Evolutionary conservation across 73 alveolate species (phyloP).

Genomic region (Tetrahymena borealis): DNA sequence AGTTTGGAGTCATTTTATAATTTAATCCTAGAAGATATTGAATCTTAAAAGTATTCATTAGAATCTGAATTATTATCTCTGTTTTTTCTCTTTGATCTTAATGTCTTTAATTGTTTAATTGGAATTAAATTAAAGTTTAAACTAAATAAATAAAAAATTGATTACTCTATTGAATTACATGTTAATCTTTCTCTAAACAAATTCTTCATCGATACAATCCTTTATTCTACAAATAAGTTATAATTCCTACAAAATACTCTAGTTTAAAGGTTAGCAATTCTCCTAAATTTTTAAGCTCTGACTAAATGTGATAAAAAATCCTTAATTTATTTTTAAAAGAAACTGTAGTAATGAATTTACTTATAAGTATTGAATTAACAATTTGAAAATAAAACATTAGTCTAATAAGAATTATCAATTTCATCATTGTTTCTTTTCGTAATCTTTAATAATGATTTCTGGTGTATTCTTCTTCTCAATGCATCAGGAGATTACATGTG

Average conservation of each 20-base stretch:
- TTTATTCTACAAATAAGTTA: not conserved
- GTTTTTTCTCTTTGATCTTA: not conserved
- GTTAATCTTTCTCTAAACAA: not conserved
- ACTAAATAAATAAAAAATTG: not conserved
- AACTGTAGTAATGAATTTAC: not conserved
- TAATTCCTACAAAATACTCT: not conserved
- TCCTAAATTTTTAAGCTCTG: not conserved
- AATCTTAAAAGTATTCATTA: not conserved
- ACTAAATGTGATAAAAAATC: not conserved
- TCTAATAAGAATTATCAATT: not conserved
- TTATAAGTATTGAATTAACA: not conserved
- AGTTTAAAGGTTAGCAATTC: not conserved
- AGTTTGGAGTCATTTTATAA: not conserved
- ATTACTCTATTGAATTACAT: not conserved
- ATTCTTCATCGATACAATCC: not conserved
- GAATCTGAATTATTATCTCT: not conserved
- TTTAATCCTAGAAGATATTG: not conserved
- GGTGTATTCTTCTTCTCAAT: not conserved
- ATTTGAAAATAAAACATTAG: not conserved
- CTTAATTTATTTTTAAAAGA: not conserved
- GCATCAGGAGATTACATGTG: not conserved
- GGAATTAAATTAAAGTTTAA: not conserved
- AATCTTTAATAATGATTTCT: not conserved
- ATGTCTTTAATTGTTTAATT: not conserved
- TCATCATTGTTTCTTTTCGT: not conserved